A percentile compares a stretch with the other conserved stretches of the same genome.
Conservation (phyloP, 768 basidiomycete species). For the Serendipita indica region DNA sequence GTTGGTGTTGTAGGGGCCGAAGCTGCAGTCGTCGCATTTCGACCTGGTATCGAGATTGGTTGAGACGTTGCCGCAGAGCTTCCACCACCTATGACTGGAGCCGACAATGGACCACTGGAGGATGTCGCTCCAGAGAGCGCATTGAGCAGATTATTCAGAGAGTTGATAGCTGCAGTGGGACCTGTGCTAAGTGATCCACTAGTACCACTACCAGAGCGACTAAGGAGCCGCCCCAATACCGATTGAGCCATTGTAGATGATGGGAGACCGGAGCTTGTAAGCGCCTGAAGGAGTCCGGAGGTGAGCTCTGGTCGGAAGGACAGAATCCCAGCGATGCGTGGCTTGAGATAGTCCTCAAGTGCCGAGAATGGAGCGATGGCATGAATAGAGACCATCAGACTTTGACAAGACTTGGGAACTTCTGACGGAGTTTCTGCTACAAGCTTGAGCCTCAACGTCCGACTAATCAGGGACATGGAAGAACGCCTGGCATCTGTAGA, state of each 20-base stretch:
- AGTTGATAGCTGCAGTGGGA: slow-evolving; percentile 45
- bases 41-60: background rate
- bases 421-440: slow-evolving; percentile 83
- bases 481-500: slow-evolving; percentile 70
- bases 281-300: background rate
- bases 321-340: slow-evolving; percentile 63
- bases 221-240: background rate
- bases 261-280: background rate
- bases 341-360: slow-evolving; percentile 88
- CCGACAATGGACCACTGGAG: background rate
- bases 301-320: slow-evolving; percentile 19
- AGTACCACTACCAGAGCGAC: slow-evolving; percentile 2
- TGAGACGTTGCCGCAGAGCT: slow-evolving; percentile 6
- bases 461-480: slow-evolving; percentile 80
- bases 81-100: background rate
- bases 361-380: slow-evolving; percentile 98
- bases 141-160: background rate
- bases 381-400: slow-evolving; percentile 93
- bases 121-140: background rate
- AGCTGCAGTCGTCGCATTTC: background rate
- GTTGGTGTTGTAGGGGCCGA: slow-evolving; percentile 17
- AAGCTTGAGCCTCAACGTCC: slow-evolving; percentile 78
- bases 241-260: background rate
- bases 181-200: slow-evolving; percentile 16
- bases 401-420: slow-evolving; percentile 59